Evolutionary conservation across 257 asterid genomes (phyloP), one percentile per base, ranked within the genome.

Genomic region (Primulina huaijiensis): DNA sequence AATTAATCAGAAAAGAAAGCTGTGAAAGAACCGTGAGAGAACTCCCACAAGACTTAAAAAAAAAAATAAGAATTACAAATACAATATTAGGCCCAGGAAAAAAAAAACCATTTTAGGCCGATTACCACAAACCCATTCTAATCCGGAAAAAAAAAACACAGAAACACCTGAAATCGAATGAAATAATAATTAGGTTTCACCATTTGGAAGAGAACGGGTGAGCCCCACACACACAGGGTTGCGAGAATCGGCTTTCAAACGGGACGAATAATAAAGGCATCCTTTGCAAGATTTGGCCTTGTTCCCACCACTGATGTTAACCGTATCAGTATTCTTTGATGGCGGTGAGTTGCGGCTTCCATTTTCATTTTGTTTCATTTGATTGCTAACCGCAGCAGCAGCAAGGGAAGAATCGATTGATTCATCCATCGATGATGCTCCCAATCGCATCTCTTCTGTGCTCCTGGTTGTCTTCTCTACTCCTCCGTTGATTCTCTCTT

Each of bases 161-260:
- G 55, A 14, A 40, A 43, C 55, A 14, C 55, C 55, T 43, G 55
- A 43, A 43, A 43, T 43, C 6, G 55, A 43, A 43, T 12, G 6
- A 43, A 43, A 43, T 43, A 43, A 25, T 70, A 72, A 72, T 70
- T 73, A 76, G 81, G 83, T 68, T 7, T 57, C 82, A 90, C 97
- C 96, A 33, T 69, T 75, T 56, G 97, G 90, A 71, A 90, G 85
- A 50, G 98, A 84, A 67, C 92, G 89, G 74, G 90, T 71, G 69
- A 92, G 69, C 34, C 98, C 98, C 25, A 92, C 84, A 76, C 98
- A 92, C 21, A 87, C 83, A 77, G 98, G 97, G 21, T 86, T 84
- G 64, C 88, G 81, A 37, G 92, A 84, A 76, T 78, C 76, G 80
- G 95, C 73, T 79, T 84, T 85, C 80, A 84, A 67, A 61, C 74